Conservation (phyloP, 2,329 filamentous ascomycete genomes). For the Fusarium falciforme region DNA sequence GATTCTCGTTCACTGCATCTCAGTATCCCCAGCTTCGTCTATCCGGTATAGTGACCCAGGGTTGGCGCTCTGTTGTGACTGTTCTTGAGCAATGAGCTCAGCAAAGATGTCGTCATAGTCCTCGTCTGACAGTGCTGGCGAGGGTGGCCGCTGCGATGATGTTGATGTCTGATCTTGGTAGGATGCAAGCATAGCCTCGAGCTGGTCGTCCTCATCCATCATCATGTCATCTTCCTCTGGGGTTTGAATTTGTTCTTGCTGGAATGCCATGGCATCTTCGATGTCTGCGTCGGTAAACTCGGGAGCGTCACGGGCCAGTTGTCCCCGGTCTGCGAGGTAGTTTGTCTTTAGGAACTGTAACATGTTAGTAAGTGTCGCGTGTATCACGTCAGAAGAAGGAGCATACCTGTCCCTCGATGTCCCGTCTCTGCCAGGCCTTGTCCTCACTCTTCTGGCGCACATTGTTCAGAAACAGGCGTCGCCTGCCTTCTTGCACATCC, state of each 20-base stretch:
- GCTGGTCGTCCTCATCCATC: conserved; percentile 68
- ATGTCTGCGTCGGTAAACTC: conserved; percentile 62
- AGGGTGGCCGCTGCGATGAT: conserved; percentile 44
- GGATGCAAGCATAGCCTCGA: conserved; percentile 67
- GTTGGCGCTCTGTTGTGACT: conserved; percentile 20
- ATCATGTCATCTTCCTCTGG: conserved; percentile 60
- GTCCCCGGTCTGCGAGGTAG: conserved; percentile 48
- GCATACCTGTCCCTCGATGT: conserved; percentile 67
- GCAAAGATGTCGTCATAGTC: conserved; percentile 73
- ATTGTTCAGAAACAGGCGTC: conserved; percentile 76
- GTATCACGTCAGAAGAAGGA: neutral
- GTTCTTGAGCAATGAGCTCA: conserved; percentile 51
- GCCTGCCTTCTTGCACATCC: conserved; percentile 70
- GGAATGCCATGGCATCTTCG: conserved; percentile 59
- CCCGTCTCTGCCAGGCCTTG: conserved; percentile 67
- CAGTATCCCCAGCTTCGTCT: conserved; percentile 57
- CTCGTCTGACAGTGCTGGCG: conserved; percentile 61
- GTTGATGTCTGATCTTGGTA: conserved; percentile 50
- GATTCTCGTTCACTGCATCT: conserved; percentile 21
- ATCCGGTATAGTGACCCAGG: conserved; percentile 53
- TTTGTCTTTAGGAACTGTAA: conserved; percentile 51
- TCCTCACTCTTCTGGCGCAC: conserved; percentile 72
- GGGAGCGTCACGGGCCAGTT: conserved; percentile 51
- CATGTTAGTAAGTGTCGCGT: conserved; percentile 12
- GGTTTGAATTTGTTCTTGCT: conserved; percentile 39